Conservation (phyloP, 306 rosid genomes). For the Alnus glutinosa region DNA sequence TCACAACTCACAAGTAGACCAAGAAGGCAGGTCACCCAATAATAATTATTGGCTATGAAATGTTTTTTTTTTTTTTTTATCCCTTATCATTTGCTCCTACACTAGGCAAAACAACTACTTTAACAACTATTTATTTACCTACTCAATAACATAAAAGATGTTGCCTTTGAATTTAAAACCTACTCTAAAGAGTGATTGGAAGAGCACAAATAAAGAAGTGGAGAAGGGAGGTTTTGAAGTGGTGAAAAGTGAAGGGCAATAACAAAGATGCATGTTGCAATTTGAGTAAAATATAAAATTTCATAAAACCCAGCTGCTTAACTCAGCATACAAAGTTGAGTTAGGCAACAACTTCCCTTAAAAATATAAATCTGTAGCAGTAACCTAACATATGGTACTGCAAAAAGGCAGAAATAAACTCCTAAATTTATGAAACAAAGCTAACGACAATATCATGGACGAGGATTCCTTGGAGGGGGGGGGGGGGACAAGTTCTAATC, state of each 20-base stretch:
- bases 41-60: background rate
- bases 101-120: background rate
- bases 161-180: background rate
- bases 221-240: background rate
- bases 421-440: background rate
- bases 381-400: background rate
- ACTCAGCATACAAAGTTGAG: background rate
- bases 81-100: background rate
- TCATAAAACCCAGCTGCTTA: background rate
- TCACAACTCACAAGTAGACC: constrained; percentile 3
- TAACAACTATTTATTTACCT: background rate
- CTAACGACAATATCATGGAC: background rate
- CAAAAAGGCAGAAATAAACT: background rate
- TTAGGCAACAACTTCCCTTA: background rate
- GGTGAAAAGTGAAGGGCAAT: background rate
- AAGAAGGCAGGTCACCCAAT: background rate
- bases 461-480: no score
- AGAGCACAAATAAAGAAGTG: background rate
- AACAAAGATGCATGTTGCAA: background rate
- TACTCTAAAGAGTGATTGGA: background rate
- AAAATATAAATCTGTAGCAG: background rate
- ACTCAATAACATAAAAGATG: background rate
- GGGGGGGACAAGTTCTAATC: background rate
- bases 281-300: background rate
- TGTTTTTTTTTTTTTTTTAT: background rate